Evolutionary conservation across 345 rosid genomes (phyloP).

Genomic region (Fremontodendron californicum): DNA sequence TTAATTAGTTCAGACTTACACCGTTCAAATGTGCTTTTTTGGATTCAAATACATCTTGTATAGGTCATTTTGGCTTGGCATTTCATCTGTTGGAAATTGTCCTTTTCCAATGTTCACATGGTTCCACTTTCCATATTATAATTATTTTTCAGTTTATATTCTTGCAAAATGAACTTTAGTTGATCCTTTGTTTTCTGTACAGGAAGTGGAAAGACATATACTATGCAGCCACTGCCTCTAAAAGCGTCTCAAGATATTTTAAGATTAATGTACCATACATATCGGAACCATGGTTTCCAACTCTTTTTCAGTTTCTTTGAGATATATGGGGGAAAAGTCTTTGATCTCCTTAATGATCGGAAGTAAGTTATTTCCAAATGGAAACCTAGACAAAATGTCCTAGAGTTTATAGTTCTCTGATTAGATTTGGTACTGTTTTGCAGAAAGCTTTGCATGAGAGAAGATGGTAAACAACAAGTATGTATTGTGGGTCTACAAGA

Average conservation of each 20-base stretch:
- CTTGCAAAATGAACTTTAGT: constrained; percentile 10
- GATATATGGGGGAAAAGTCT: constrained; percentile 66
- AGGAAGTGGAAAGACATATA: constrained; percentile 72
- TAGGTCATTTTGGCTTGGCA: background rate
- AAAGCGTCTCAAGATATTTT: constrained; percentile 60
- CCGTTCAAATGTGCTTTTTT: background rate
- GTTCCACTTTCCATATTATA: background rate
- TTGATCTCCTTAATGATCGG: constrained; percentile 61
- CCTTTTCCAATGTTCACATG: background rate
- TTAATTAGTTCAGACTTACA: background rate
- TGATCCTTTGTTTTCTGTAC: background rate
- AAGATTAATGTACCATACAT: constrained; percentile 40
- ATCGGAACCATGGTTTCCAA: constrained; percentile 50
- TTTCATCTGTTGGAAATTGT: background rate
- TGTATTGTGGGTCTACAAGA: constrained; percentile 66
- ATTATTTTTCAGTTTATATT: background rate
- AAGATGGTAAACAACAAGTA: constrained; percentile 65
- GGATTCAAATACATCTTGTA: background rate
- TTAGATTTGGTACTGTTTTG: constrained; percentile 8
- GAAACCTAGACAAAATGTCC: background rate
- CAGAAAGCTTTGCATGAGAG: constrained; percentile 69
- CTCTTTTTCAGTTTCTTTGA: constrained; percentile 61
- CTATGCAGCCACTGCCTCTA: constrained; percentile 65
- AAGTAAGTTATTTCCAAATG: constrained; percentile 37
- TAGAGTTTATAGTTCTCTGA: constrained; percentile 7